Conservation (phyloP, 2,329 filamentous ascomycete genomes). For the Colletotrichum costaricense region DNA sequence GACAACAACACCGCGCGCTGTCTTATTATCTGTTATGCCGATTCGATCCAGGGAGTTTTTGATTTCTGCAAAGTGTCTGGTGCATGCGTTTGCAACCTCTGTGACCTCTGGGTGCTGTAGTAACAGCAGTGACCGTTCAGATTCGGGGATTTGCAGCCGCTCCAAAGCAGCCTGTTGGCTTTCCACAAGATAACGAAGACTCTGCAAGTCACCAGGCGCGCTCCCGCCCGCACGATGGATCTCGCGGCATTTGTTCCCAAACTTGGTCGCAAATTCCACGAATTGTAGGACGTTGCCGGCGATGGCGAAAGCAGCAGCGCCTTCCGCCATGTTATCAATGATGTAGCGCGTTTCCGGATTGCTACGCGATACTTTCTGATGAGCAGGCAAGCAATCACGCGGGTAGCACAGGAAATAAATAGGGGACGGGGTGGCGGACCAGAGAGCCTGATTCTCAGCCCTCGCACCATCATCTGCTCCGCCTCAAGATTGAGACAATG, state of each 20-base stretch:
- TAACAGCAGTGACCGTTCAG: not conserved
- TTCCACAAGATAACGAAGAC: not conserved
- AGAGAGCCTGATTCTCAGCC: too few relatives aligned
- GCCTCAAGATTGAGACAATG: too few relatives aligned
- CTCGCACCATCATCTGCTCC: too few relatives aligned
- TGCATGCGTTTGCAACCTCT: not conserved
- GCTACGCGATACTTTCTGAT: too few relatives aligned
- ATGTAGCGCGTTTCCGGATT: too few relatives aligned
- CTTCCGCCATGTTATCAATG: not conserved
- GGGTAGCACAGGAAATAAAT: too few relatives aligned
- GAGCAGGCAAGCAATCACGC: too few relatives aligned
- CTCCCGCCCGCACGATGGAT: not conserved
- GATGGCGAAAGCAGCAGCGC: not conserved
- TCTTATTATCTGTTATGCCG: not conserved
- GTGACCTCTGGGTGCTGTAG: not conserved
- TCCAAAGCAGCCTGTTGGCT: not conserved
- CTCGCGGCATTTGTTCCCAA: not conserved
- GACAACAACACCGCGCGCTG: not conserved
- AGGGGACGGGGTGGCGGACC: too few relatives aligned
- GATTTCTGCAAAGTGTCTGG: not conserved
- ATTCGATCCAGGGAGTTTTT: not conserved
- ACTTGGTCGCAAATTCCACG: not conserved
- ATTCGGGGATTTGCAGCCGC: not conserved
- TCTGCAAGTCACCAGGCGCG: not conserved
- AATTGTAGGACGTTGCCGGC: conserved; percentile 10